Conservation (phyloP, 192 early-diverging fungal genomes). For the Gigaspora rosea region DNA sequence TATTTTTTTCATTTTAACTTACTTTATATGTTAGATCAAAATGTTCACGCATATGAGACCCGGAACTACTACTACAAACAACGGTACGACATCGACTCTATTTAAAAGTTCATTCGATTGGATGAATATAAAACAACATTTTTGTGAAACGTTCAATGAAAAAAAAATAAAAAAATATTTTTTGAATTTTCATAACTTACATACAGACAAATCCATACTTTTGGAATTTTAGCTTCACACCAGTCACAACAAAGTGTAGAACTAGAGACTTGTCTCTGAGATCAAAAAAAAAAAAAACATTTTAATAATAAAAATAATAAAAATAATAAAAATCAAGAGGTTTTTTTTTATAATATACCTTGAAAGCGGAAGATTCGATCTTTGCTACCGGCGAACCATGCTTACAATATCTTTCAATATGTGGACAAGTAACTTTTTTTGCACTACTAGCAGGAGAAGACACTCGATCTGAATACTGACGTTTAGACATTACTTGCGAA, state of each 20-base stretch:
- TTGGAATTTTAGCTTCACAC: conserved; percentile 39
- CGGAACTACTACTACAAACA: background rate
- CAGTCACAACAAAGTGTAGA: conserved; percentile 39
- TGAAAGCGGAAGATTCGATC: conserved; percentile 13
- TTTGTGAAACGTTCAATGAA: background rate
- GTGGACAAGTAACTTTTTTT: background rate
- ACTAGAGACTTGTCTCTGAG: conserved; percentile 13
- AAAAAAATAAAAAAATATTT: background rate
- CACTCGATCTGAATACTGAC: background rate
- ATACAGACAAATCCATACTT: conserved; percentile 45
- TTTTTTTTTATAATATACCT: background rate
- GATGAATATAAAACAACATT: background rate
- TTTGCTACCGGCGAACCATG: background rate
- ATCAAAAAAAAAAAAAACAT: background rate
- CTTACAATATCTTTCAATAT: background rate
- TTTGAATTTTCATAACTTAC: conserved; percentile 21
- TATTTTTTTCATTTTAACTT: background rate
- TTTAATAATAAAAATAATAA: background rate
- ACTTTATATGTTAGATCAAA: conserved; percentile 39
- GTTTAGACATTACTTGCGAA: conserved; percentile 1
- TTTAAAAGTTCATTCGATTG: background rate
- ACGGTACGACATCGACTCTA: background rate
- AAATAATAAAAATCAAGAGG: background rate
- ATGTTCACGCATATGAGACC: conserved; percentile 40
- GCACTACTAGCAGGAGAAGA: background rate